Base-by-base conservation (phyloP, 83 land plant genomes). In the Isoetes engelmannii region DNA sequence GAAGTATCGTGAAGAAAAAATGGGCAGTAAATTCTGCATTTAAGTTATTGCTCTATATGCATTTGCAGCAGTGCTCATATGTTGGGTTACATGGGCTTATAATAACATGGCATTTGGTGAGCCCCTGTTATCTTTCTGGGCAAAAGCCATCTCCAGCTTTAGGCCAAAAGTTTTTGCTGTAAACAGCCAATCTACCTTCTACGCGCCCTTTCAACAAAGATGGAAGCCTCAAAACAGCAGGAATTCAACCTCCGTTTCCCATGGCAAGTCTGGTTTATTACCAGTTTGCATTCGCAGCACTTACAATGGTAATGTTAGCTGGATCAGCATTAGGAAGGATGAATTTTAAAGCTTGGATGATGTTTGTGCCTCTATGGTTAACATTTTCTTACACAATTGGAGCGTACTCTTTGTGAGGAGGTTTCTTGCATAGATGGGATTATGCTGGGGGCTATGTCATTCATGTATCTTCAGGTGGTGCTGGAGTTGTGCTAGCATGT, bases 361-460 rank as follows among this genome's bases (percentile, higher is more conserved):
- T 51, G 15, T 51, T 51, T 51, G 54, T 51, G 15, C 54, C 54
- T 12, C 15, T 51, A n/a, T 51, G 54, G 54, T 10, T 51, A n/a
- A 51, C 54, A 51, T 51, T 51, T 51, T 51, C 54, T 12, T 51
- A 51, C 54, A 51, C 54, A 51, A 51, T 51, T 51, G 54, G 54
- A 12, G 54, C 54, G 15, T 51, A 12, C 3, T 12, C n/a, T 51
- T 15, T 51, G 54, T 51, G 54, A n/a, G 54, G 54, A 51, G 54
- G 54, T 51, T 51, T 51, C 54, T 15, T 51, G 54, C 15, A 12
- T 15, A 10, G 15, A 12, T 51, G 54, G 54, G 54, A 51, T 51
- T 51, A 51, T 51, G 12, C 54, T 10, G 54, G 54, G 37, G 37
- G 37, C 37, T 28, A 28, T 28, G 37, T 28, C 37, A 28, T 28